Base-by-base conservation (phyloP, 805 yeast genomes). In the Osmozyma mogii region DNA sequence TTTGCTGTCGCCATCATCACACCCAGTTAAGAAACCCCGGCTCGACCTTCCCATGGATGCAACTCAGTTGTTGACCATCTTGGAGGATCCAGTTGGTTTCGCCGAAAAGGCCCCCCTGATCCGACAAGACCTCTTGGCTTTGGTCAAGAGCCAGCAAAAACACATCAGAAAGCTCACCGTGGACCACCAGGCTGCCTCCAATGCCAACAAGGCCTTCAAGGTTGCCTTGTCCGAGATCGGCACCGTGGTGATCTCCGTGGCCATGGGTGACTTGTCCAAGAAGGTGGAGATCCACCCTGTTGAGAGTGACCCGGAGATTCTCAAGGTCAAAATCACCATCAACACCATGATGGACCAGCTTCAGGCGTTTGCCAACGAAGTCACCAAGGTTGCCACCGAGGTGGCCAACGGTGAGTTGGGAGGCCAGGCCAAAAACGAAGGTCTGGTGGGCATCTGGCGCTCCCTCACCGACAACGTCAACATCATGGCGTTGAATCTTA, bases 351-450 rank as follows among this genome's bases (percentile, higher is more conserved):
- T 84, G 84, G 85, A 79, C 47, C 94, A 83, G 54, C 65, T 82
- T 36, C 88, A 80, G 50, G 72, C 83, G 9, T 83, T 82, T 53
- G 85, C 92, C 17, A 68, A 70, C 31, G 92, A 83, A 52, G 92
- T 84, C 24, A 80, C 87, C 21, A 75, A 84, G 36, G 83, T 84
- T 15, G 92, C 95, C 22, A 83, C 88, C 11, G 94, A 84, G 44
- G 95, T 84, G 13, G 89, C 94, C 17, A 82, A 83, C 45, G 95
- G 95, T 43, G 83, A 83, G 39, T 65, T 84, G 23, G 95, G 95
- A 42, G 95, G 95, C 22, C 92, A 82, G 49, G 94, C 89, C 23
- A 81, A 78, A 38, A 78, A 78, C 38, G 78, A 76, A 30, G 89
- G 88, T n/a, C 75, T 88, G 1, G 84, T 78, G 6, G 95, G 95